A percentile compares a stretch with the other conserved stretches of the same genome.
Conservation (phyloP, 2,329 filamentous ascomycete genomes). For the Pseudocercospora macadamiae region DNA sequence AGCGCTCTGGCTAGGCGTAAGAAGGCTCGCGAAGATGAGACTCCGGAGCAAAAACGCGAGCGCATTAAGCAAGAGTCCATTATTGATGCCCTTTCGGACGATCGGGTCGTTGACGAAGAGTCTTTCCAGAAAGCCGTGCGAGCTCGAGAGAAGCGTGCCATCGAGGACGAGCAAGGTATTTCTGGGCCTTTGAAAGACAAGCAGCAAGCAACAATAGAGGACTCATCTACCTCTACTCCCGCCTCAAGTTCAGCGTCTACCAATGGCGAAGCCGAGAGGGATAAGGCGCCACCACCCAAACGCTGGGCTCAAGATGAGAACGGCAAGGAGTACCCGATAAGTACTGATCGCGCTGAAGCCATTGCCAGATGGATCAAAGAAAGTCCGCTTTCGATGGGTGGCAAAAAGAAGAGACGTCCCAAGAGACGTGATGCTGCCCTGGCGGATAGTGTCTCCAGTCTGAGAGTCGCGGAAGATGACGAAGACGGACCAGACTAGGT, state of each 20-base stretch:
- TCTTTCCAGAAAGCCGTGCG: conserved; percentile 66
- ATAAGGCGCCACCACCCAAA: conserved; percentile 45
- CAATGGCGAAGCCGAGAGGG: conserved; percentile 10
- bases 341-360: conserved; percentile 69
- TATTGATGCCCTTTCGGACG: conserved; percentile 68
- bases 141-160: conserved; percentile 60
- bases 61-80: conserved; percentile 67
- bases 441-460: conserved; percentile 20
- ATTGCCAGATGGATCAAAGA: conserved; percentile 70
- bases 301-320: conserved; percentile 68
- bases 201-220: conserved; percentile 5
- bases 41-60: conserved; percentile 60
- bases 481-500: conserved; percentile 31
- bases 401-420: conserved; percentile 41
- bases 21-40: conserved; percentile 40
- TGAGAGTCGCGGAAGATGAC: conserved; percentile 22
- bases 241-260: conserved; percentile 13
- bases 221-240: conserved; percentile 8
- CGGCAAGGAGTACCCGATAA: conserved; percentile 69
- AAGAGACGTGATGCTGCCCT: conserved; percentile 28
- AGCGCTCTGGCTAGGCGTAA: conserved; percentile 26
- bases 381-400: conserved; percentile 46
- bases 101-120: conserved; percentile 68
- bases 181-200: conserved; percentile 39
- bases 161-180: conserved; percentile 58